phyloP scores from a whole-genome alignment of 2,329 filamentous ascomycete genomes.

The Exutisphaerella laricina region DNA sequence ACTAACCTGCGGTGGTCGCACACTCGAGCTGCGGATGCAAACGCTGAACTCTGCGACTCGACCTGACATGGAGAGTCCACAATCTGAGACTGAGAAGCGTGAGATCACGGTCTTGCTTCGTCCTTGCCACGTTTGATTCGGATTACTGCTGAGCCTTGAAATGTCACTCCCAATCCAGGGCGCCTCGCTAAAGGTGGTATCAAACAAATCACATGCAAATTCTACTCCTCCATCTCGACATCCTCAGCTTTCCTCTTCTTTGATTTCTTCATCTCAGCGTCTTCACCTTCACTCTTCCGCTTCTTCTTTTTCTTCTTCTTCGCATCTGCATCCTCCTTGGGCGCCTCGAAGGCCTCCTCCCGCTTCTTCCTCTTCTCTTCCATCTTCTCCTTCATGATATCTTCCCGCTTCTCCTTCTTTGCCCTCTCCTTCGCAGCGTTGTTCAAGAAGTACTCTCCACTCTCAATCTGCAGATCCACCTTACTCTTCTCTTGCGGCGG shows the following conservation, averaged over 20 bases:
- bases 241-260: constrained; percentile 33
- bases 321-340: constrained; percentile 62
- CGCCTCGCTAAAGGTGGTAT: constrained; percentile 9
- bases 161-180: no score
- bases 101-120: no score
- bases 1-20: no score
- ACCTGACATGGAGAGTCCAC: no score
- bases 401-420: constrained; percentile 70
- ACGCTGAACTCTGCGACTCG: no score
- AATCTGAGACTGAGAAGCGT: no score
- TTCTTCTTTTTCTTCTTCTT: constrained; percentile 48
- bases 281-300: constrained; percentile 46
- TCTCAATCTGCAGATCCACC: constrained; percentile 96
- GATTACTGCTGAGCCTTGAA: no score
- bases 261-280: constrained; percentile 39
- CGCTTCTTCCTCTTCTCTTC: constrained; percentile 81
- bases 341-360: constrained; percentile 79
- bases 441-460: constrained; percentile 90
- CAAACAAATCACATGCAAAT: not conserved
- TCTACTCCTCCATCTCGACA: constrained; percentile 26
- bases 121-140: no score
- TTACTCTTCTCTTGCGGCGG: constrained; percentile 98
- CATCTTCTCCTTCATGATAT: constrained; percentile 81
- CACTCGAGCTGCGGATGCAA: no score
- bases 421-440: constrained; percentile 88